These are phyloP conservation scores for Lactarius tabidus DNA, from an alignment of 768 basidiomycete species.

Conservation along the genomic window DNA sequence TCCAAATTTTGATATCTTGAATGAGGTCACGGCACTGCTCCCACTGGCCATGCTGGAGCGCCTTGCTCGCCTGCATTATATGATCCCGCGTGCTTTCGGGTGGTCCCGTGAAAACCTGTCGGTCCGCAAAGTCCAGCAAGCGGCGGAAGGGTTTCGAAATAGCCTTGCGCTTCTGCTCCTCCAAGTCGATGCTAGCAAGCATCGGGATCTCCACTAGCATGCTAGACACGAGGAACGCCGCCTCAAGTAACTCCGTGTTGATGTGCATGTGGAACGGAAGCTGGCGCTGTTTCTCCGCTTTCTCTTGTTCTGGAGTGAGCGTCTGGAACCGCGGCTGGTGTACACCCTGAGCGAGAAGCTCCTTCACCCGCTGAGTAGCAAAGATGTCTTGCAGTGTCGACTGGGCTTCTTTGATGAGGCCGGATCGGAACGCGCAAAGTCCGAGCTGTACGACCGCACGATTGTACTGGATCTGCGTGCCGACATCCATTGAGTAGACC, in stretches of 20 bases:
- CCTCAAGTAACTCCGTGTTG: conserved; percentile 95
- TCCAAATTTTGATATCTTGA: conserved; percentile 97
- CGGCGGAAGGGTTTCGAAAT: conserved; percentile 97
- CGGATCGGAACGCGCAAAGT: conserved; percentile 92
- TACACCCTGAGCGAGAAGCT: conserved; percentile 93
- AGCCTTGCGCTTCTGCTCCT: conserved; percentile 88
- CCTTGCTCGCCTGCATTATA: conserved; percentile 98
- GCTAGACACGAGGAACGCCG: conserved; percentile 95
- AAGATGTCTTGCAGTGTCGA: conserved; percentile 93
- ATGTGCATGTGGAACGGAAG: conserved; percentile 99
- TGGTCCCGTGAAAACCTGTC: conserved; percentile 96
- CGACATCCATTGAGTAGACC: conserved; percentile 92
- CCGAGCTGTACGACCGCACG: conserved; percentile 96
- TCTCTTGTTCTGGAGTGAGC: conserved; percentile 91
- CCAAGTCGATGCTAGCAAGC: conserved; percentile 89
- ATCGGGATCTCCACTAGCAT: conserved; percentile 98
- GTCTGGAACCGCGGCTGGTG: conserved; percentile 89
- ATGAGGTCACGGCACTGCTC: conserved; percentile 91
- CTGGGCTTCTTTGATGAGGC: conserved; percentile 92
- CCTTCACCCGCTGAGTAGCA: conserved; percentile 93
- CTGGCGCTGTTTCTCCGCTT: conserved; percentile 91
- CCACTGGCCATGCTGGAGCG: conserved; percentile 96
- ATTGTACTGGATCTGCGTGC: conserved; percentile 97
- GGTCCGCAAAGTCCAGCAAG: conserved; percentile 91
- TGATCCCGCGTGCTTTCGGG: conserved; percentile 99